phyloP scores from a whole-genome alignment of 2,329 filamentous ascomycete genomes.

The Fusarium sp. region DNA sequence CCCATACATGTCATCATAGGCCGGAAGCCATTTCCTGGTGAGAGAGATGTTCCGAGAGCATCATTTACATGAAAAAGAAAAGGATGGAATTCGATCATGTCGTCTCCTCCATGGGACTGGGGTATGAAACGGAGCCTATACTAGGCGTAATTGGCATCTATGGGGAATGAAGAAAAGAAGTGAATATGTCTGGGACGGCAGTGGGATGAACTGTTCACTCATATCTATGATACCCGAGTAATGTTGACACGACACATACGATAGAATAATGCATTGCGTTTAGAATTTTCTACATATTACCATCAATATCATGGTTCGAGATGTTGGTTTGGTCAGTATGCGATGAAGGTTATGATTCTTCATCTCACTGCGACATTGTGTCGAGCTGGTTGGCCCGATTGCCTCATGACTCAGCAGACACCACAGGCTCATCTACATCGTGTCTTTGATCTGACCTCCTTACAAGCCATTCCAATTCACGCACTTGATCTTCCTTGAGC shows the following conservation, averaged over 20 bases:
- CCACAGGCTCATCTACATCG: neutral
- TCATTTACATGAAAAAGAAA: constrained; percentile 25
- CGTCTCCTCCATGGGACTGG: neutral
- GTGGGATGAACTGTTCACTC: constrained; percentile 21
- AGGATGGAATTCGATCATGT: neutral
- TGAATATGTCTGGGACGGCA: constrained; percentile 16
- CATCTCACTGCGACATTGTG: neutral
- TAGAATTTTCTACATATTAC: constrained; percentile 7
- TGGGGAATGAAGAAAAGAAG: constrained; percentile 2
- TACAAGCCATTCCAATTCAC: constrained; percentile 63
- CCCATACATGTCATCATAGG: constrained; percentile 65
- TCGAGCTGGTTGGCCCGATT: neutral
- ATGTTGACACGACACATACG: constrained; percentile 45
- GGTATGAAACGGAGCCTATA: neutral
- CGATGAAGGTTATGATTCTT: neutral
- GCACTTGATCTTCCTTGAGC: constrained; percentile 63
- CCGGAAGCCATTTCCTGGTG: constrained; percentile 61
- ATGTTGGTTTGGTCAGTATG: neutral
- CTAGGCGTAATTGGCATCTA: constrained; percentile 1
- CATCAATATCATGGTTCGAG: neutral
- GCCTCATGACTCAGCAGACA: neutral
- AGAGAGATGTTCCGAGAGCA: constrained; percentile 37
- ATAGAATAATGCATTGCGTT: constrained; percentile 36
- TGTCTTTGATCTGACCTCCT: constrained; percentile 38
- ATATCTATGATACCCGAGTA: constrained; percentile 46